Percentiles rank a stretch among this genome's conserved stretches.
Evolutionary conservation across 257 asterid genomes (phyloP).

Genomic region (Salvia miltiorrhiza): DNA sequence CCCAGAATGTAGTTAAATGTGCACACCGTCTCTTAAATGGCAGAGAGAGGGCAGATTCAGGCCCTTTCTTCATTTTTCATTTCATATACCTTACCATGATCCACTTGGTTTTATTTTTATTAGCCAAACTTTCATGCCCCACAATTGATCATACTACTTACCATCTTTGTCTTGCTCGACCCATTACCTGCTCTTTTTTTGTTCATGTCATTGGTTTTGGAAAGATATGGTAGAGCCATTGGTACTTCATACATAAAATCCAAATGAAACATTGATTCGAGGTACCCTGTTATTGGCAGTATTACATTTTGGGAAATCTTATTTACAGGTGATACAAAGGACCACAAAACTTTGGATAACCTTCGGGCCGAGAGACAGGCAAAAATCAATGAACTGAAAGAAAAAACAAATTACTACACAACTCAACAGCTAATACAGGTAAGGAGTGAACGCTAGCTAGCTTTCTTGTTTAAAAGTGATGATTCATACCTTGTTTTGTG

Average conservation of each 20-base stretch:
- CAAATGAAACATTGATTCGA: background rate
- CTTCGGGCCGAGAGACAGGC: constrained; percentile 84
- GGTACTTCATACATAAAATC: background rate
- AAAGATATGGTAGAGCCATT: background rate
- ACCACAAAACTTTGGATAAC: constrained; percentile 68
- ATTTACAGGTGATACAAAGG: constrained; percentile 68
- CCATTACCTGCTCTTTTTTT: no score
- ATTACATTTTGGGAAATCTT: background rate
- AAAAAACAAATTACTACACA: constrained; percentile 78
- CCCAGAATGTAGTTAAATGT: no score
- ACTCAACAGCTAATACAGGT: constrained; percentile 98
- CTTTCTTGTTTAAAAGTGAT: constrained; percentile 1
- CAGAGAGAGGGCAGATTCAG: no score
- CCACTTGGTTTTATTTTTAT: no score
- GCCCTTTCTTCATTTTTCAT: no score
- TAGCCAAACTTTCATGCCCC: no score
- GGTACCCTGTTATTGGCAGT: constrained; percentile 1
- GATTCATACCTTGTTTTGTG: background rate
- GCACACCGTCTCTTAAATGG: no score
- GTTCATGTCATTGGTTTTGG: no score
- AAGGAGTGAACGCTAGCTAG: constrained; percentile 21
- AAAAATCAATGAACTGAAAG: constrained; percentile 88
- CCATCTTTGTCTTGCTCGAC: no score
- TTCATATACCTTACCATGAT: no score
- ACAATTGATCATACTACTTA: no score